Evolutionary conservation across 768 basidiomycete genomes (phyloP), one percentile per base, ranked within the genome.

Genomic region (Podaxis sp.): DNA sequence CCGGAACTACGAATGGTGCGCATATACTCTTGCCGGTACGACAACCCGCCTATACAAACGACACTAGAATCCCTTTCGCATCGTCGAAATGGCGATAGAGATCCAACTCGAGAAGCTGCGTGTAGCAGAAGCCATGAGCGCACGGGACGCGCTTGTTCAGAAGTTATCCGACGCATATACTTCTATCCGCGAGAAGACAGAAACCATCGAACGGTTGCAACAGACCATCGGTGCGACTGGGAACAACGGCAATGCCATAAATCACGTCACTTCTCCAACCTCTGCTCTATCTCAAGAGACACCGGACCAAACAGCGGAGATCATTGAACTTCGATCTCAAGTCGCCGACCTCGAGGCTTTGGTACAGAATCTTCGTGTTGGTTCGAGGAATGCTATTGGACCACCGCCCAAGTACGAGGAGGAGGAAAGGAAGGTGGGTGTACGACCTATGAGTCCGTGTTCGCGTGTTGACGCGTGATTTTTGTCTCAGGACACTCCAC

Each of bases 121-220:
- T 53, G 81, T 86, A 1, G 72, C 71, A 22, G 88, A 90, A 67
- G 87, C 86, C 1, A 71, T 87, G 57, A 76, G 74, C 28, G 89
- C 89, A 33, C 84, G 89, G 44, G 89, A 91, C 68, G 81, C 79
- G 33, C 83, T 81, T 15, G 82, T 88, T 1, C 73, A 81, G 46
- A 83, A 83, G 33, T 80, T 91, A 12, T 77, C 82, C 36, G 81
- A 85, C 51, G 87, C 87, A 10, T 88, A 85, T 68, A 70, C 75
- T 13, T 85, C 86, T 0, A 75, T 90, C 66, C 81, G 81, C n/a
- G 80, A 87, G 69, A 89, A 90, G 73, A 78, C 81, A 1, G 76
- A 77, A 22, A 70, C 76, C 6, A 82, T 90, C 62, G 77, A 81
- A 37, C 76, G 71, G 6, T 70, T 89, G 49, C 79, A 84, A 65